Percentiles rank a stretch among this genome's conserved stretches.
These are phyloP conservation scores for Diaporthe sp. DNA, from an alignment of 2,329 filamentous ascomycete genomes.

Conservation along the genomic window DNA sequence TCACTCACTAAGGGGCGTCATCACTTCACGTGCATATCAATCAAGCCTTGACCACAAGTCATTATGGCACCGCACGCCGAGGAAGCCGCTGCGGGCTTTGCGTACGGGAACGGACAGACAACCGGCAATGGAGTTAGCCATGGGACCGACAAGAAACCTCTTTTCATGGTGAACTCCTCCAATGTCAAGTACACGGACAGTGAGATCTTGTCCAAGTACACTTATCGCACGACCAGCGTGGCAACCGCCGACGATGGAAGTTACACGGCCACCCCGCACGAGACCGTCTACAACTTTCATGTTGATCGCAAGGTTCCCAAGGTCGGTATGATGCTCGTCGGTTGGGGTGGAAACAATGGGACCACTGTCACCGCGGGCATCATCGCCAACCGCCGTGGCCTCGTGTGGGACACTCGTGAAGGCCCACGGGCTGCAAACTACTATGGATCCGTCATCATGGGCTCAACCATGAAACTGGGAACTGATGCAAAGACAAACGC, in stretches of 20 bases:
- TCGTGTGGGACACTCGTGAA: conserved; percentile 95
- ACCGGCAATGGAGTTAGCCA: conserved; percentile 48
- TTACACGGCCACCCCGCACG: conserved; percentile 86
- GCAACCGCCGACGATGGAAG: conserved; percentile 77
- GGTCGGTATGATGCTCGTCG: conserved; percentile 96
- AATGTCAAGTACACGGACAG: conserved; percentile 92
- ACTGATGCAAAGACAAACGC: conserved; percentile 84
- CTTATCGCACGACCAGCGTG: conserved; percentile 93
- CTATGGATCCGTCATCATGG: conserved; percentile 98
- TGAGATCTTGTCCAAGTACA: conserved; percentile 94
- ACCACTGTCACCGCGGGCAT: conserved; percentile 97
- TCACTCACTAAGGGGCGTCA: conserved; percentile 65
- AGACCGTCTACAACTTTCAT: conserved; percentile 97
- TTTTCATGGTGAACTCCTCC: conserved; percentile 91
- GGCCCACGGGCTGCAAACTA: conserved; percentile 90
- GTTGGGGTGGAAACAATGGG: conserved; percentile 98
- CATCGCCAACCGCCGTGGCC: conserved; percentile 89
- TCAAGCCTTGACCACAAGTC: conserved; percentile 47
- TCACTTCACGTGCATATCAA: conserved; percentile 47
- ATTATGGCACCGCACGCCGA: conserved; percentile 95
- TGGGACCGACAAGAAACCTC: conserved; percentile 63
- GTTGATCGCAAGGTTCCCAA: conserved; percentile 93
- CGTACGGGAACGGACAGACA: conserved; percentile 71
- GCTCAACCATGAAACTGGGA: conserved; percentile 96
- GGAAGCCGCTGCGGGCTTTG: conserved; percentile 63